Evolutionary conservation across 2,329 filamentous ascomycete species (phyloP).

Genomic region (Colletotrichum sidae): DNA sequence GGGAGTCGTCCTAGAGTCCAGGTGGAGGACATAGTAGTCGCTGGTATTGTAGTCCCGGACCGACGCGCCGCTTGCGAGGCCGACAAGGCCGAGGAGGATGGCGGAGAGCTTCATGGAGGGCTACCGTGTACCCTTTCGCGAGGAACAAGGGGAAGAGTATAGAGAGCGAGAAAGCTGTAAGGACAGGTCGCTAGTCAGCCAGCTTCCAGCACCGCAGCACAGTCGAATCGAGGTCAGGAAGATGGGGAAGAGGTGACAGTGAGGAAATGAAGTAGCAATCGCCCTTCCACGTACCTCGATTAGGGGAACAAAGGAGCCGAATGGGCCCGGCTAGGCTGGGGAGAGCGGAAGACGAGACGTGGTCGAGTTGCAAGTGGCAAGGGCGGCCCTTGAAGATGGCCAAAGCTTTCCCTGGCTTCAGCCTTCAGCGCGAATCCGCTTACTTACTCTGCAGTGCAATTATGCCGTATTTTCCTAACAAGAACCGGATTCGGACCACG

Average conservation of each 20-base stretch:
- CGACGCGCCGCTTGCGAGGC: conserved; percentile 59
- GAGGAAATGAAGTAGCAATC: conserved; percentile 2
- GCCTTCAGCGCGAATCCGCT: conserved; percentile 6
- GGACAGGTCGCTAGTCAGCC: conserved; percentile 15
- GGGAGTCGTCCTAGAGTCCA: conserved; percentile 75
- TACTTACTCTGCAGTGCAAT: background rate
- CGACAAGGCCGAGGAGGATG: conserved; percentile 64
- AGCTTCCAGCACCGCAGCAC: conserved; percentile 9
- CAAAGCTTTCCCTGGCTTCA: conserved; percentile 30
- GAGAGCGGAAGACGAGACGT: conserved; percentile 33
- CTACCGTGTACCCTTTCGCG: conserved; percentile 34
- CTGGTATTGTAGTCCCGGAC: conserved; percentile 80
- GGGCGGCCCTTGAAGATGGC: conserved; percentile 32
- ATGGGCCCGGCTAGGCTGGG: conserved; percentile 25
- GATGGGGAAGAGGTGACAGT: background rate
- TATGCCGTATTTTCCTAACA: background rate
- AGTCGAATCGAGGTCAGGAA: conserved; percentile 5
- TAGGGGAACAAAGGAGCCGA: conserved; percentile 33
- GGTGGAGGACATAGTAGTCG: conserved; percentile 94
- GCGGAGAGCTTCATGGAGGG: conserved; percentile 63
- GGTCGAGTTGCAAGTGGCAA: conserved; percentile 37
- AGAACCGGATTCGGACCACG: background rate
- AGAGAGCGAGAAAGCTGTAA: conserved; percentile 11
- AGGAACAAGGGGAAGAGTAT: conserved; percentile 10
- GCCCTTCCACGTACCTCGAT: conserved; percentile 23